Evolutionary conservation across 306 rosid species (phyloP).

Genomic region (Cucurbita pepo): DNA sequence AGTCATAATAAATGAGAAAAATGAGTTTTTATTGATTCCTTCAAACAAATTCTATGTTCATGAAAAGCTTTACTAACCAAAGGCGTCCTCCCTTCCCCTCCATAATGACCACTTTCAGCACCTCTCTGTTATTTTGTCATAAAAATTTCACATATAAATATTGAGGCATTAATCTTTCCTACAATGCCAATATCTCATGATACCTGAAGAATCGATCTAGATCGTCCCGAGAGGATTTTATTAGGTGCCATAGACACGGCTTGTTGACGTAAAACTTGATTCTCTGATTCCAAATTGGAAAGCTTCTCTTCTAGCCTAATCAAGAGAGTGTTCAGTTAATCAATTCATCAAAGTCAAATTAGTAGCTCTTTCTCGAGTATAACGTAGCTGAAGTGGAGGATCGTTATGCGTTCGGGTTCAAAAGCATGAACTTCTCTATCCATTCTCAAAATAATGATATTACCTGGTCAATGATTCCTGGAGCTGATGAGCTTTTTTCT

Average conservation of each 20-base stretch:
- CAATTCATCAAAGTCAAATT: constrained; percentile 8
- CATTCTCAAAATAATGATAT: constrained; percentile 25
- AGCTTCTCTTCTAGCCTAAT: constrained; percentile 87
- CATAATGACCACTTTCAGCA: constrained; percentile 52
- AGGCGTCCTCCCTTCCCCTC: constrained; percentile 40
- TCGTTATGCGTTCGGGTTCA: not conserved
- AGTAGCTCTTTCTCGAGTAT: constrained; percentile 6
- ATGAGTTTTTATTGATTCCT: not conserved
- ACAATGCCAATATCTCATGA: constrained; percentile 3
- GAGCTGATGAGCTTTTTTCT: constrained; percentile 66
- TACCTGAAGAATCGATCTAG: constrained; percentile 85
- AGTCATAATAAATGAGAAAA: not conserved
- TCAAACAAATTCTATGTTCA: not conserved
- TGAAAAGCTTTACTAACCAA: constrained; percentile 25
- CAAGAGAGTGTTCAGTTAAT: constrained; percentile 14
- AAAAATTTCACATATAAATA: constrained; percentile 44
- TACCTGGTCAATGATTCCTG: constrained; percentile 95
- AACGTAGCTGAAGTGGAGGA: not conserved
- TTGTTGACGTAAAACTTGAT: constrained; percentile 98
- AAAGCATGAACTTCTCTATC: not conserved
- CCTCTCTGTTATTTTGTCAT: constrained; percentile 34
- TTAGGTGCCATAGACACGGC: constrained; percentile 83
- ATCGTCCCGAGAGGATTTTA: constrained; percentile 55
- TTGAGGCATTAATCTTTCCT: not conserved
- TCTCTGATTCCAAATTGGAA: constrained; percentile 93